phyloP scores from a whole-genome alignment of 805 yeast species.

The Hanseniaspora taiwanica region DNA sequence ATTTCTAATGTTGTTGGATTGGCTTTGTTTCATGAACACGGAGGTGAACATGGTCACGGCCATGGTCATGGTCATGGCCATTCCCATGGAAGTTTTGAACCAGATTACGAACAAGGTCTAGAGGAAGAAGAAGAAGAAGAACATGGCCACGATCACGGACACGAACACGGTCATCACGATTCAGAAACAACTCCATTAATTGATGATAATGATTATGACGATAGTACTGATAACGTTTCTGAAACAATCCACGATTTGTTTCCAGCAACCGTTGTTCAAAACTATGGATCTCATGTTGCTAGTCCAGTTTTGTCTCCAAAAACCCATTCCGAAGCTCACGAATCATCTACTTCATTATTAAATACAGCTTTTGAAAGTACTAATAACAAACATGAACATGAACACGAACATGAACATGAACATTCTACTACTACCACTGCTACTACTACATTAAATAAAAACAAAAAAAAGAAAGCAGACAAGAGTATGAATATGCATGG shows the following conservation, averaged over 20 bases:
- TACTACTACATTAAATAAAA: too few species aligned
- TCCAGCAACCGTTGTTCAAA: slow-evolving; percentile 35
- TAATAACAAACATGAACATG: slow-evolving; percentile 9
- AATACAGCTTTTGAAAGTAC: too few species aligned
- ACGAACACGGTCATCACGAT: slow-evolving; percentile 14
- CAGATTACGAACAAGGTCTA: slow-evolving; percentile 4
- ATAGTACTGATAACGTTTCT: slow-evolving; percentile 8
- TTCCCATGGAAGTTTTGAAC: slow-evolving; percentile 17
- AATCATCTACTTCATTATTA: too few species aligned
- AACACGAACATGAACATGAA: slow-evolving; percentile 9
- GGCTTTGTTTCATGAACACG: slow-evolving; percentile 79
- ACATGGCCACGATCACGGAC: slow-evolving; percentile 14
- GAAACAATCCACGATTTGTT: slow-evolving; percentile 19
- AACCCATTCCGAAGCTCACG: too few species aligned
- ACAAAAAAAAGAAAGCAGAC: slow-evolving; percentile 3
- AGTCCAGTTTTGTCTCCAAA: slow-evolving; percentile 2
- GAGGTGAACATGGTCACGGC: slow-evolving; percentile 47
- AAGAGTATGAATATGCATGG: slow-evolving; percentile 91
- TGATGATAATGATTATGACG: neutral
- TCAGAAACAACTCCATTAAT: neutral
- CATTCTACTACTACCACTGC: slow-evolving; percentile 7
- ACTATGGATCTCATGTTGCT: slow-evolving; percentile 10
- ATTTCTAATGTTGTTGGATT: slow-evolving; percentile 74
- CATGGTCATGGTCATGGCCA: slow-evolving; percentile 38
- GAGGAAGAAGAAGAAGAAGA: slow-evolving; percentile 10